phyloP scores from a whole-genome alignment of 805 yeast species.

The Blastobotrys attinorum region DNA sequence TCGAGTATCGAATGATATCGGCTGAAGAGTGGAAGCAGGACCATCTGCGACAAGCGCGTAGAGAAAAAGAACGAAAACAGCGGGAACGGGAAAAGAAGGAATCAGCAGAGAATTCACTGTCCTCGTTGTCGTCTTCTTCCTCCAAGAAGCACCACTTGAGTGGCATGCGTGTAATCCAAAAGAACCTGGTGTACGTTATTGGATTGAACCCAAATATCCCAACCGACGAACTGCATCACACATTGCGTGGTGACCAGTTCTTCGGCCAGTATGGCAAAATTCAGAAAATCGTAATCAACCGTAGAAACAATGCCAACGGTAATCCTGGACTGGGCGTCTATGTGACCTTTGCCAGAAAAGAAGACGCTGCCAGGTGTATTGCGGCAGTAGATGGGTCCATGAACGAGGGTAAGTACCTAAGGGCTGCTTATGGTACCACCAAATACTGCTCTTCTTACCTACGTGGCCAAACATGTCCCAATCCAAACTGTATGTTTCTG shows the following conservation, averaged over 20 bases:
- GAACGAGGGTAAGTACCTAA: conserved; percentile 79
- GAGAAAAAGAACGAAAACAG: conserved; percentile 66
- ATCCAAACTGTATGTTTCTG: conserved; percentile 96
- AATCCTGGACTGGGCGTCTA: conserved; percentile 88
- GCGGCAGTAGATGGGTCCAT: conserved; percentile 86
- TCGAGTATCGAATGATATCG: conserved; percentile 74
- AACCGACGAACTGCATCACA: conserved; percentile 75
- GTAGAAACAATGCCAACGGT: conserved; percentile 49
- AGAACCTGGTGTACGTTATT: conserved; percentile 91
- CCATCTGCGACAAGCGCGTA: conserved; percentile 70
- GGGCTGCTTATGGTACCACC: conserved; percentile 98
- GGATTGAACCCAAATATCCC: conserved; percentile 85
- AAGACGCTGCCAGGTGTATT: conserved; percentile 92
- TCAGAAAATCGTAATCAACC: conserved; percentile 85
- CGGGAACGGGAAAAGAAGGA: conserved; percentile 89
- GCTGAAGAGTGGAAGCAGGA: conserved; percentile 83
- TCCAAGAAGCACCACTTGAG: conserved; percentile 82
- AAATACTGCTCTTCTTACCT: conserved; percentile 95
- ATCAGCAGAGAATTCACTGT: conserved; percentile 71
- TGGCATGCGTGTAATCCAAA: conserved; percentile 97
- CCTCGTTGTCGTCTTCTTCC: no score
- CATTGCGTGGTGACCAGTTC: conserved; percentile 81
- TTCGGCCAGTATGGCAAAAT: conserved; percentile 99
- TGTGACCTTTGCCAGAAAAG: conserved; percentile 86
- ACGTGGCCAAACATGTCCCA: conserved; percentile 93